Conservation (phyloP, 2,329 filamentous ascomycete species). For the Dothistroma septosporum region DNA sequence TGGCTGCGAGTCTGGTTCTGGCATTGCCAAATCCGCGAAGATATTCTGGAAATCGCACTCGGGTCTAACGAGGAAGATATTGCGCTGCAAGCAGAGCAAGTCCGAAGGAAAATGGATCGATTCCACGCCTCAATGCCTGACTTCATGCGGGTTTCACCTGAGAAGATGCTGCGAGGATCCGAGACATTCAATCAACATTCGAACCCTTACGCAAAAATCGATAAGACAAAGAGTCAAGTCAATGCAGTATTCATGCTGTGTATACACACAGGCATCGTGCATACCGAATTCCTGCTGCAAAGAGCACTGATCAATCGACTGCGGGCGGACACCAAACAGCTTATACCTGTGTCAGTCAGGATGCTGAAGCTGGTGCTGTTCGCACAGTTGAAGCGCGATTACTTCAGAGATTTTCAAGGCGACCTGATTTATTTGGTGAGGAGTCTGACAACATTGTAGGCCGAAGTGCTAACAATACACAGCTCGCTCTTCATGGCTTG, state of each 20-base stretch:
- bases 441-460: not conserved
- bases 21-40: slow-evolving; percentile 52
- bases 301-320: slow-evolving; percentile 50
- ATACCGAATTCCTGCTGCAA: slow-evolving; percentile 58
- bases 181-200: slow-evolving; percentile 11
- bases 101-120: slow-evolving; percentile 37
- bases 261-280: slow-evolving; percentile 41
- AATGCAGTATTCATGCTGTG: slow-evolving; percentile 45
- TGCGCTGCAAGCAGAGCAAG: slow-evolving; percentile 37
- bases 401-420: slow-evolving; percentile 42
- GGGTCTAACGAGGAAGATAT: slow-evolving; percentile 40
- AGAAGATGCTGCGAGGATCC: slow-evolving; percentile 25
- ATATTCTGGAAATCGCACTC: slow-evolving; percentile 56
- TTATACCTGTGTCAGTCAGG: slow-evolving; percentile 37
- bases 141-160: slow-evolving; percentile 30
- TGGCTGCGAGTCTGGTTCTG: slow-evolving; percentile 46
- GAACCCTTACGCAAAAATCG: slow-evolving; percentile 11
- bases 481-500: slow-evolving; percentile 39
- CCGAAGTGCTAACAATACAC: not conserved
- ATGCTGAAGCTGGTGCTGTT: slow-evolving; percentile 39
- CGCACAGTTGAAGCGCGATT: slow-evolving; percentile 38
- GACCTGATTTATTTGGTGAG: slow-evolving; percentile 39
- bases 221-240: slow-evolving; percentile 28
- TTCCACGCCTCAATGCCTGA: slow-evolving; percentile 35
- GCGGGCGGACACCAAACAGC: slow-evolving; percentile 30